Base-by-base conservation (phyloP, 768 basidiomycete genomes). In the Postia placenta region DNA sequence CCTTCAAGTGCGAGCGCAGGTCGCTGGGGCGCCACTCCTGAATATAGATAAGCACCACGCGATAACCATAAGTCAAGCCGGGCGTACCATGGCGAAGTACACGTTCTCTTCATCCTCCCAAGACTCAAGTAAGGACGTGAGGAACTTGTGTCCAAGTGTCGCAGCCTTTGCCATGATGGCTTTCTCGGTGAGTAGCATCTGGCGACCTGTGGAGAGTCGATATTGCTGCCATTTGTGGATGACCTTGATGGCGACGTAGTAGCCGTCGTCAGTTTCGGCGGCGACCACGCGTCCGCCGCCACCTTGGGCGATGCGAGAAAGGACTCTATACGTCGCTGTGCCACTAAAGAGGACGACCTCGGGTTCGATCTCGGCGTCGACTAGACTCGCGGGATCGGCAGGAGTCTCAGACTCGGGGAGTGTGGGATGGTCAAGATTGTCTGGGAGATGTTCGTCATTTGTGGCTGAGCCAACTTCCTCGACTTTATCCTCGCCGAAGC, bases 41-140 rank as follows among this genome's bases (percentile, higher is more conserved):
- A 27, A 20, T 11, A 12, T 4, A n/a, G 42, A 11, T 4, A 24
- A 22, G 41, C 19, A 44, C n/a, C 19, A 17, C 12, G 14, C 19
- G n/a, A 1, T n/a, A 26, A 9, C 25, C 11, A 7, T 15, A n/a
- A 33, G 19, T 17, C 2, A 43, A 17, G 12, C 19, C 12, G 12
- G 23, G 51, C 61, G 26, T 42, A 63, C 63, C 61, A 63, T 61
- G 11, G 56, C 59, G 4, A 61, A 53, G 45, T 61, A 64, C 0
- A 60, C 47, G 45, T 63, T 60, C 4, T 58, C 45, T 0, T 42
- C 50, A 40, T 64, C 59, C 22, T 60, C 55, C 56, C 59, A 64
- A 0, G 59, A 54, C 2, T 51, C 47, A 15, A 51, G 33, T 5
- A 63, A 45, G 1, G 23, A 39, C 42, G 49, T 47, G 26, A 60